These are phyloP conservation scores for Globisporangium carolinianum DNA, from an alignment of 352 stramenopile genomes.

Conservation along the genomic window DNA sequence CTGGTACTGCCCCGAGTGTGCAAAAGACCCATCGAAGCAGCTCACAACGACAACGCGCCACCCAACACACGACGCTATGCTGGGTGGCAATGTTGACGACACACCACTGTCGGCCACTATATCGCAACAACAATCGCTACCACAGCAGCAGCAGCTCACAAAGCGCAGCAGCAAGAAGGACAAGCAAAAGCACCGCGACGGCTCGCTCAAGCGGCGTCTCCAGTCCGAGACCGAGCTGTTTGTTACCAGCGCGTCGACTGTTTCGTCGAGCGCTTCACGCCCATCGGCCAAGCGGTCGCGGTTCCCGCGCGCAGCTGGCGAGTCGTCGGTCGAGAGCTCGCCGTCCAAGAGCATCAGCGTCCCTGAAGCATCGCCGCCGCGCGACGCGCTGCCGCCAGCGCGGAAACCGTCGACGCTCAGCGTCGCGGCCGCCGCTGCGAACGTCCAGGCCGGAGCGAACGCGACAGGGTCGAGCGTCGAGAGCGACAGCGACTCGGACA, in stretches of 20 bases:
- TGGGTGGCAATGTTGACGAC: too few species aligned
- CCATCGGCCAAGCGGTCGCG: constrained; percentile 48
- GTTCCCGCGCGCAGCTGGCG: constrained; percentile 17
- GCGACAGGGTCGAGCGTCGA: constrained; percentile 22
- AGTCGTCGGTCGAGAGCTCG: constrained; percentile 37
- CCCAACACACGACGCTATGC: background rate
- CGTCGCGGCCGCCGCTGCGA: constrained; percentile 14
- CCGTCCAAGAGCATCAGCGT: constrained; percentile 18
- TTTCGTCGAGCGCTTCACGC: constrained; percentile 10
- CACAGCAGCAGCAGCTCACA: background rate
- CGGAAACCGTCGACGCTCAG: constrained; percentile 31
- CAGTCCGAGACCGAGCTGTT: constrained; percentile 16
- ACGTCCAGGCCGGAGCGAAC: constrained; percentile 7
- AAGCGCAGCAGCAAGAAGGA: constrained; percentile 40
- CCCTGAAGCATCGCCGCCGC: constrained; percentile 26
- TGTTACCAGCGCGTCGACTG: constrained; percentile 6
- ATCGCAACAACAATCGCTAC: too few species aligned
- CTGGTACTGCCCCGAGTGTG: constrained; percentile 74
- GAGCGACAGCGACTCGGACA: constrained; percentile 27
- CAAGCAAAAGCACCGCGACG: constrained; percentile 50
- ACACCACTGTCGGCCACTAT: too few species aligned
- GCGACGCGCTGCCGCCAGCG: constrained; percentile 14
- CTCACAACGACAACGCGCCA: background rate
- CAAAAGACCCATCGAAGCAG: constrained; percentile 31
- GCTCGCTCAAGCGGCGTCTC: constrained; percentile 49